Base-by-base conservation (phyloP, 306 rosid species). In the Cucumis melo region DNA sequence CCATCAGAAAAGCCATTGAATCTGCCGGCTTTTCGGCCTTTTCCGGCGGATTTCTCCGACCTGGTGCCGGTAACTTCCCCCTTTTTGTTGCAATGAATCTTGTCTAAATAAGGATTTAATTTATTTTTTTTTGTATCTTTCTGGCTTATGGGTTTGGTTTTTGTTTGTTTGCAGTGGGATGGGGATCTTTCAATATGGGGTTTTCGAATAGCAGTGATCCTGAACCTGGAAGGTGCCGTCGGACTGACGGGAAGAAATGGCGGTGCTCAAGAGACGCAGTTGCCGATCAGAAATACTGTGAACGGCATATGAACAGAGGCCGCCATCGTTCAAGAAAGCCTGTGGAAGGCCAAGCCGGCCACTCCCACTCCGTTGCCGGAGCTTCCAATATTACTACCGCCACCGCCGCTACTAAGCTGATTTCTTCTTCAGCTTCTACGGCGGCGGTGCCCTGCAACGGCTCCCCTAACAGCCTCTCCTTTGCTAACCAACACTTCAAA, bases 281-380 rank as follows among this genome's bases (percentile, higher is more conserved):
- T 42, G 91, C 90, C 5, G 97, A 93, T 80, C 97, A 93, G 85
- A 93, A 93, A 77, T 94, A 93, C 71, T 93, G 98, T 38, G 98
- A 93, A 81, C 87, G 96, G 82, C 98, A 93, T 79, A 87, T 93
- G 89, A 93, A 93, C 87, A 86, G 97, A 81, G 98, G 98, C 83
- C 97, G 98, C 85, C 98, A 93, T 81, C 98, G 97, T 93, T 93
- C 98, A 93, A 93, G 98, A 94, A 94, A 94, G 99, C 99, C 95
- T 94, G 99, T 94, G 99, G 99, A 93, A 93, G 91, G 91, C 86
- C 97, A 88, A 79, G 76, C 88, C n/a, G 93, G 96, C 91, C 93
- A 85, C 39, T 84, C 92, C 73, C 53, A 85, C 29, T 84, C 92
- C 70, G 85, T 79, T 44, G 81, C 92, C 57, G 82, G 82, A 68